These are phyloP conservation scores for Thermothelomyces thermophilus DNA, from an alignment of 2,329 filamentous ascomycete genomes.

Conservation along the genomic window DNA sequence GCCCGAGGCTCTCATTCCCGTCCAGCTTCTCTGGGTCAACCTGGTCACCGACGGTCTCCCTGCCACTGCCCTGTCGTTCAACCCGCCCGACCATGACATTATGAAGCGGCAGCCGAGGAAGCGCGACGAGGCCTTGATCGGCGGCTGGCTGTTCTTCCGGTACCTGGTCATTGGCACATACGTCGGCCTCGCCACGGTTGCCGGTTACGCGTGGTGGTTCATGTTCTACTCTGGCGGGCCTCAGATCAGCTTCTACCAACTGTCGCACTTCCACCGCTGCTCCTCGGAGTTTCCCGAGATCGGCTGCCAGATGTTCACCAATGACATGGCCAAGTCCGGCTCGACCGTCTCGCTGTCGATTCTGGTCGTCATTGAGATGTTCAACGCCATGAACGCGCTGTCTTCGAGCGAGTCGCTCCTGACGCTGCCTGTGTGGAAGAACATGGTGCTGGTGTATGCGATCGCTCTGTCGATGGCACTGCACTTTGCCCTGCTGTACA, in stretches of 20 bases:
- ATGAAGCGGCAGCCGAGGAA: slow-evolving; percentile 90
- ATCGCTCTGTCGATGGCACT: slow-evolving; percentile 88
- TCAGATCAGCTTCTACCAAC: slow-evolving; percentile 83
- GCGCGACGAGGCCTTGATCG: slow-evolving; percentile 86
- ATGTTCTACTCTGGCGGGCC: slow-evolving; percentile 90
- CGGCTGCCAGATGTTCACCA: slow-evolving; percentile 84
- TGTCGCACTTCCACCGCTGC: slow-evolving; percentile 92
- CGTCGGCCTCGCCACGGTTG: slow-evolving; percentile 89
- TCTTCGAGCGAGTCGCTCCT: slow-evolving; percentile 91
- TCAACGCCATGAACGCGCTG: slow-evolving; percentile 97
- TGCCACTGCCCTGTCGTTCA: slow-evolving; percentile 93
- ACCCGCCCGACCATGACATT: slow-evolving; percentile 95
- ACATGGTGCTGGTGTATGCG: slow-evolving; percentile 96
- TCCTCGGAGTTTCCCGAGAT: slow-evolving; percentile 78
- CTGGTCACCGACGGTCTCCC: slow-evolving; percentile 95
- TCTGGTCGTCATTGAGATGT: slow-evolving; percentile 97
- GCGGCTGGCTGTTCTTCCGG: slow-evolving; percentile 94
- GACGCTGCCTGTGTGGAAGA: slow-evolving; percentile 93
- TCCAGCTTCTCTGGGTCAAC: slow-evolving; percentile 98
- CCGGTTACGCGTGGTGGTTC: slow-evolving; percentile 99
- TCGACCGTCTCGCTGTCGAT: slow-evolving; percentile 89
- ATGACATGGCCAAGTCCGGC: slow-evolving; percentile 79
- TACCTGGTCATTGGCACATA: slow-evolving; percentile 96
- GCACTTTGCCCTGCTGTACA: slow-evolving; percentile 91
- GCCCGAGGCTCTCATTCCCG: slow-evolving; percentile 94